Evolutionary conservation across 495 filamentous ascomycete genomes (phyloP), one percentile per base, ranked within the genome.

Genomic region (Baudoinia panamericana): DNA sequence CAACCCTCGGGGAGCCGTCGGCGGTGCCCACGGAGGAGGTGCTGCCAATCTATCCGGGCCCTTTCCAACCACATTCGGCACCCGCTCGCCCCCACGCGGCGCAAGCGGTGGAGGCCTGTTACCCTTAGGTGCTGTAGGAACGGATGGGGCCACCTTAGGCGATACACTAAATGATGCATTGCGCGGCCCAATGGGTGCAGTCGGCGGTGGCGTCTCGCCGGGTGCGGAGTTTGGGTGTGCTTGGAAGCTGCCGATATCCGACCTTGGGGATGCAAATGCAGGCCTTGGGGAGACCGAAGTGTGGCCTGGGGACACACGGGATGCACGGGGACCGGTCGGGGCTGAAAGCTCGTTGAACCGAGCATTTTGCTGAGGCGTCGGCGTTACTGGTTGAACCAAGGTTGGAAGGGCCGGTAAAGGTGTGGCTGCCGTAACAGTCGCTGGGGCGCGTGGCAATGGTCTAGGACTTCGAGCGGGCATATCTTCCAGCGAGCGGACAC

Each of bases 51-150:
- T 41, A 19, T 53, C 42, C 20, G 38, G 5, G 3, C 23, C 30
- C 24, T 46, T 21, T n/a, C 16, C 20, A 2, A 23, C 10, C 7
- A 6, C 21, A 20, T 4, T 19, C 32, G 36, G 4, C 3, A 17
- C 29, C 21, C 56, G 55, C n/a, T 61, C 56, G 2, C 26, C 32
- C 16, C 33, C 40, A 2, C 39, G 46, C 36, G 50, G 30, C 15
- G 48, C 46, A 26, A 54, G 45, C 2, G 47, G 33, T 23, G 52
- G 52, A n/a, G 30, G 41, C 37, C 62, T 45, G 21, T 51, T 57
- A 8, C 49, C 59, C 45, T 57, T 61, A 1, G 62, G 62, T 8
- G 57, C 62, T 8, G 62, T 65, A 3, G 62, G 60, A 9, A 64
- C 56, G 24, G 45, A 7, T 8, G 41, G 36, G 17, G 43, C 36